phyloP scores from a whole-genome alignment of 192 early-diverging fungal genomes.

The Mortierella hygrophila region DNA sequence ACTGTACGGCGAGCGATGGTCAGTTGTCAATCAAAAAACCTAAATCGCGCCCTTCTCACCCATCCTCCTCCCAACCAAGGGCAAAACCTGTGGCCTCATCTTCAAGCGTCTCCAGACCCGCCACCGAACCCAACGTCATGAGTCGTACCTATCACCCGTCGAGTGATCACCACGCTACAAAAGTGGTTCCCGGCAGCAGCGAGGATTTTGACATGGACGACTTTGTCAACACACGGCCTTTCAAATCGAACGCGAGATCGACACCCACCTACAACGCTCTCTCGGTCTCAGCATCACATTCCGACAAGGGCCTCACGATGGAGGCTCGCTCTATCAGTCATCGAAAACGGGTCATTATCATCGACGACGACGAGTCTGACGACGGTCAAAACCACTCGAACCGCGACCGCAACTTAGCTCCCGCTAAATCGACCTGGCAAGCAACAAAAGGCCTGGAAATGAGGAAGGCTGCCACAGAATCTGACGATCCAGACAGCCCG shows the following conservation, averaged over 20 bases:
- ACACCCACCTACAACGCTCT: neutral
- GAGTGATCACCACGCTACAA: neutral
- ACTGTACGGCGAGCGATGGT: neutral
- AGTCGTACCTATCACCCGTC: neutral
- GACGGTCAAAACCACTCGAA: neutral
- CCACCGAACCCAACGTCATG: neutral
- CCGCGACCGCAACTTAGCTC: neutral
- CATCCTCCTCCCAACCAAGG: neutral
- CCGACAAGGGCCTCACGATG: neutral
- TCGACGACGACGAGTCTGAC: neutral
- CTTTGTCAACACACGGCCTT: neutral
- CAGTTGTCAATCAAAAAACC: neutral
- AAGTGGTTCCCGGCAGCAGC: neutral
- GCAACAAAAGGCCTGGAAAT: neutral
- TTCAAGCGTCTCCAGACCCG: neutral
- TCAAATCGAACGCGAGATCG: neutral
- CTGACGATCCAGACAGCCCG: neutral
- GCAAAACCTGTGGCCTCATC: neutral
- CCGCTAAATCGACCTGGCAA: neutral
- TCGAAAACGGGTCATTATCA: neutral
- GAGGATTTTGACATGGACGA: neutral
- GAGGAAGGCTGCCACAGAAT: neutral
- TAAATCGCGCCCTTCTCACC: neutral
- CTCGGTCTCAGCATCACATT: neutral
- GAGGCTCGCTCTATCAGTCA: neutral